Percentiles rank a stretch among this genome's conserved stretches.
Evolutionary conservation across 2,329 filamentous ascomycete genomes (phyloP).

Genomic region (Pseudonectria foliicola): DNA sequence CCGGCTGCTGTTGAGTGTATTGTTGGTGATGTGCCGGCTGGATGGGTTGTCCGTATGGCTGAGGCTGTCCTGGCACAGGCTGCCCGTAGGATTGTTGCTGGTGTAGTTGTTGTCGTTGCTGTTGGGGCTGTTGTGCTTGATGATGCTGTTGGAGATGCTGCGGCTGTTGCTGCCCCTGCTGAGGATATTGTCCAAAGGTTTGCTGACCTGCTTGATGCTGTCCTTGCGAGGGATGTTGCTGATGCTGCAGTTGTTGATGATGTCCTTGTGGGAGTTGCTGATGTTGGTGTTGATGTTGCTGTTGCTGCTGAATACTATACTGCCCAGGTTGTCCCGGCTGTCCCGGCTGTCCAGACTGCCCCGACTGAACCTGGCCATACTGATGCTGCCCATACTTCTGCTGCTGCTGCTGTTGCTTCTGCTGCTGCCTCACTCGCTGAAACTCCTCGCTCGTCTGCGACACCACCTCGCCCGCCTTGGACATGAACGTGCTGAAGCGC

Average conservation of each 20-base stretch:
- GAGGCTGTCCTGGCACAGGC: too few species aligned
- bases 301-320: too few species aligned
- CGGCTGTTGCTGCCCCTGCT: too few species aligned
- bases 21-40: too few species aligned
- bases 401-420: slow-evolving; percentile 1
- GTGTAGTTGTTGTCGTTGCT: neutral
- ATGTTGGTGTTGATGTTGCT: neutral
- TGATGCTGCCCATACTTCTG: neutral
- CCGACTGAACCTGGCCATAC: neutral
- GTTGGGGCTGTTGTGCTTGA: slow-evolving; percentile 1
- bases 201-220: too few species aligned
- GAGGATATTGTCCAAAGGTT: too few species aligned
- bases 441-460: slow-evolving; percentile 14
- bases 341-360: too few species aligned
- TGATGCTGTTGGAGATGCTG: neutral
- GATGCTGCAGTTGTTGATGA: neutral
- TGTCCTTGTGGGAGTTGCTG: slow-evolving; percentile 1
- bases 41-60: too few species aligned
- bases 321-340: slow-evolving; percentile 3
- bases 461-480: slow-evolving; percentile 18
- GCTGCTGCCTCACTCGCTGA: slow-evolving; percentile 9
- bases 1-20: too few species aligned
- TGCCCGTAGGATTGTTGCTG: neutral
- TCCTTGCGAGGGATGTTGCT: slow-evolving; percentile 1
- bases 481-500: slow-evolving; percentile 15